Base-by-base conservation (phyloP, 352 stramenopile genomes). In the Discostella stelligera region DNA sequence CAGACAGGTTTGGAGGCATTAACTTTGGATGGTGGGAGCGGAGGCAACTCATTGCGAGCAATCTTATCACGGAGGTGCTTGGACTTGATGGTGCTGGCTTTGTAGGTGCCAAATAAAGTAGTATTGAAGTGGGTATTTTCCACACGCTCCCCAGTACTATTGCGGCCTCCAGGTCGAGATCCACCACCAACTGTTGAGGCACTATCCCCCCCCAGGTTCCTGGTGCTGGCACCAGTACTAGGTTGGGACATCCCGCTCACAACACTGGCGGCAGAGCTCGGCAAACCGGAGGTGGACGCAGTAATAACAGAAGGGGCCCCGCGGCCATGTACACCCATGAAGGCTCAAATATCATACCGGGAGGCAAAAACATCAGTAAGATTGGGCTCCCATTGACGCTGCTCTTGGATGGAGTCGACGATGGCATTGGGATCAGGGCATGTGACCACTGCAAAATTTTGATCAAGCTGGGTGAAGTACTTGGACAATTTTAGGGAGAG, bases 11-110 rank as follows among this genome's bases (percentile, higher is more conserved):
- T 30, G 3, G 58, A 37, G 0, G 9, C 5, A 27, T 66, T n/a
- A 21, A 23, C 8, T 27, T 66, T 66, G 58, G 27, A 66, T 25
- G 41, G 6, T 27, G 58, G 58, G 27, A 66, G 30, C 3, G 55
- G 18, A 7, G 14, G 55, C 3, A 63, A 41, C 9, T 20, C 32
- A 21, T 41, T n/a, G 14, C 18, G 8, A 20, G 25, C 16, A 25
- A 63, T 44, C 32, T 63, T 63, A 10, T 39, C 23, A 32, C 55
- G 55, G 7, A 63, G 25, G 5, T 13, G 4, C 21, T 63, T 63
- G 0, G 23, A 41, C 32, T 63, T 44, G 55, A 44, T 41, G 49
- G 49, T 0, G 18, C 55, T 39, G 55, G 23, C 11, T 63, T 63
- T 63, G 55, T 44, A 63, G 3, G 25, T 25, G 14, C 20, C 23